These are phyloP conservation scores for Torulaspora gathmanii DNA, from an alignment of 805 yeast genomes.

Conservation along the genomic window DNA sequence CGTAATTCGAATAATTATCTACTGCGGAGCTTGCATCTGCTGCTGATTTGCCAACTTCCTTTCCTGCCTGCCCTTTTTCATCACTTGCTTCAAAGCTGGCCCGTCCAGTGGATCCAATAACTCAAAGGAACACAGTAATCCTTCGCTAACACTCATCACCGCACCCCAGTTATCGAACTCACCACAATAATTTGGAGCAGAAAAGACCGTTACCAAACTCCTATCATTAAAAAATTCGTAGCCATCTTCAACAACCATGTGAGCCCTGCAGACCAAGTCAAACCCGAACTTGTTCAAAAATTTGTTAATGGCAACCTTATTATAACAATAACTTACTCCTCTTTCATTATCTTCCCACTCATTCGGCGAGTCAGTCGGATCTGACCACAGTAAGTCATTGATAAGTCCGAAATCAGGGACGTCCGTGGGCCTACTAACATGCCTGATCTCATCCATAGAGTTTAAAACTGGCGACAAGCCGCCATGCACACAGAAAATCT, in stretches of 20 bases:
- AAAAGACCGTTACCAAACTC: constrained; percentile 69
- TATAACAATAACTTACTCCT: constrained; percentile 77
- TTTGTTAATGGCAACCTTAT: constrained; percentile 60
- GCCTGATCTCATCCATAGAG: constrained; percentile 57
- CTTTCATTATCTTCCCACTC: constrained; percentile 78
- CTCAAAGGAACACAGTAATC: constrained; percentile 87
- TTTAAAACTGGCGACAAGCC: constrained; percentile 71
- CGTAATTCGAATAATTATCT: not conserved
- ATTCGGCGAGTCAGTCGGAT: constrained; percentile 58
- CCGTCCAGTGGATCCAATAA: constrained; percentile 90
- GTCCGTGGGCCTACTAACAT: constrained; percentile 73
- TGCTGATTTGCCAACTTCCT: constrained; percentile 55
- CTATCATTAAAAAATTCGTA: constrained; percentile 75
- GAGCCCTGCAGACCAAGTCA: constrained; percentile 76
- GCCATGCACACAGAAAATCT: constrained; percentile 86
- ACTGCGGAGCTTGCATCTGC: constrained; percentile 15
- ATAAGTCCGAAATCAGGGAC: constrained; percentile 74
- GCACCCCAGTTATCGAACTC: constrained; percentile 80
- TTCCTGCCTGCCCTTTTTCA: constrained; percentile 90
- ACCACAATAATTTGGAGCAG: constrained; percentile 83
- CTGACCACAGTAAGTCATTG: constrained; percentile 80
- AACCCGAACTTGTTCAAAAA: constrained; percentile 63
- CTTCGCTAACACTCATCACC: constrained; percentile 91
- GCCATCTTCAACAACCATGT: constrained; percentile 88
- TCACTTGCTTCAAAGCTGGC: constrained; percentile 86